Base-by-base conservation (phyloP, 331 rosid genomes). In the Saraca asoca region DNA sequence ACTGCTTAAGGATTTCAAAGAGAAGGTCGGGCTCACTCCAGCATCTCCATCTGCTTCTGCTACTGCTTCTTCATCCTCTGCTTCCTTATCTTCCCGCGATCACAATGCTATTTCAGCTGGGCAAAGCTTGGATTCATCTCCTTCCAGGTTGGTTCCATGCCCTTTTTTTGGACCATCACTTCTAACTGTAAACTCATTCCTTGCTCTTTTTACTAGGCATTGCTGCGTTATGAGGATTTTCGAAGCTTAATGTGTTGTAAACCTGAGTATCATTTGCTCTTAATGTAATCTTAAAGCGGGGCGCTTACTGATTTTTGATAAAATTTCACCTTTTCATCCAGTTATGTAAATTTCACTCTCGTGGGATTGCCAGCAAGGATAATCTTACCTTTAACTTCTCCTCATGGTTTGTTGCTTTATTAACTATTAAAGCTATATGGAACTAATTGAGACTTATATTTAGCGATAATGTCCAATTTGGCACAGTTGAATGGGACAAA, bases 1-100 rank as follows among this genome's bases (percentile, higher is more conserved):
- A 81, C 88, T 95, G 96, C 89, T 95, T 78, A 95, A 86, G 90
- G 99, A 95, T 83, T 81, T 95, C 69, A 95, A 83, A 85, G 99
- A 95, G 91, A 95, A 88, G 93, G 99, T 95, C 77, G 97, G 99
- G 34, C 75, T 95, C 33, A 83, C 88, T 85, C 93, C 84, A 70
- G 64, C 96, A 24, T 78, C 92, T 34, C 53, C 91, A 10, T 17
- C 88, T 46, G 13, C 87, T 24, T 24, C 31, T 15, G 15, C 74
- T 37, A 42, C 61, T 59, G 44, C 85, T 52, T 48, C 86, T 4
- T 54, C 95, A 59, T 71, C 84, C 20, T 44, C 85, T 73, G n/a
- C 85, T 35, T 51, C 69, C 4, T 51, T 86, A 49, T 78, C 91
- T 62, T 73, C 89, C 51, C 85, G 63, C 29, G 91, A 88, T 43